Evolutionary conservation across 805 yeast species (phyloP), one percentile per base, ranked within the genome.

Genomic region (Pichia ethanolica): DNA sequence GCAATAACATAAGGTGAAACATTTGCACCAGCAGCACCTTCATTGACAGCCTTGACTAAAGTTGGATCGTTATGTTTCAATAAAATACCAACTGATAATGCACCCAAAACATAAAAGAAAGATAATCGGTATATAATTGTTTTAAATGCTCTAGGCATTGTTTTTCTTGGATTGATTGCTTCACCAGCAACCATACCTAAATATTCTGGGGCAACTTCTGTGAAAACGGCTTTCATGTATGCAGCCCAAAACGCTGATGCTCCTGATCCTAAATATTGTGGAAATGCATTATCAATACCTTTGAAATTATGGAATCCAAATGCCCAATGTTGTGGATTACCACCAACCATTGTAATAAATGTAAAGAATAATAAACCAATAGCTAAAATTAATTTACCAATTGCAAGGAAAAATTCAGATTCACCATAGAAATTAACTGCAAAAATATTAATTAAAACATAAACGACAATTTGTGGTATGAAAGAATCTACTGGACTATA

Each of bases 161-260:
- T 80, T 48, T 76, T 76, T 46, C 91, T 75, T 37, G 68, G 66
- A 36, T 64, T 63, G 33, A 53, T 58, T 10, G 95, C 95, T 63
- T 89, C 96, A 43, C 95, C 89, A 4, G 95, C 95, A 34, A 87
- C 80, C 86, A 86, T 82, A 1, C 91, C 76, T 36, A 89, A 77
- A 58, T 86, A 85, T 65, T 89, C 96, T 1, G 96, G 95, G 0
- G 95, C 96, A 5, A 87, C 87, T 13, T 57, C 59, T 1, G 93
- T 84, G 63, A 83, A 88, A 33, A 85, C 71, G 8, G 95, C 95
- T 53, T 79, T 80, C 47, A 78, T 73, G 42, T 86, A 64, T 53
- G 90, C 83, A 0, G 82, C 75, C 57, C 85, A 65, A 59, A 85
- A 86, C 1, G 91, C 95, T 57, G 82, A 77, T 0, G 63, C 60